phyloP scores from a whole-genome alignment of 495 filamentous ascomycete genomes.

The Podospora anserina region DNA sequence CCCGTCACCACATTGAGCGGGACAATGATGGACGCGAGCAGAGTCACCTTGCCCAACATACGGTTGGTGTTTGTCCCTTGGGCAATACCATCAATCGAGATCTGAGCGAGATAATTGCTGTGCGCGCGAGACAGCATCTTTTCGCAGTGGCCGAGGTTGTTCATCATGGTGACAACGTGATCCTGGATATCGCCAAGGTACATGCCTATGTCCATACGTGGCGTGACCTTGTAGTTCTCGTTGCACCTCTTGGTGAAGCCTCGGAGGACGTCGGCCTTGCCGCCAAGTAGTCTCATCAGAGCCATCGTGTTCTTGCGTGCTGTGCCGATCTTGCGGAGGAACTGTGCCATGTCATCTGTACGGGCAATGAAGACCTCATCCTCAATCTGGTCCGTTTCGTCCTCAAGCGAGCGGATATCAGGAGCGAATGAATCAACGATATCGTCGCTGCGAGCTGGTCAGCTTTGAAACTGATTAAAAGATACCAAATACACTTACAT shows the following conservation, averaged over 20 bases:
- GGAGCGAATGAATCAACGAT: slow-evolving; percentile 96
- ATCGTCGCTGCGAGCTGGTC: slow-evolving; percentile 63
- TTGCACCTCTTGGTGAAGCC: slow-evolving; percentile 98
- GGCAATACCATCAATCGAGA: slow-evolving; percentile 83
- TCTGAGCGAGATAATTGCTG: slow-evolving; percentile 92
- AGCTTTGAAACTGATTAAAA: slow-evolving; percentile 17
- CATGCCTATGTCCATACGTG: slow-evolving; percentile 90
- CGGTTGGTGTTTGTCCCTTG: slow-evolving; percentile 78
- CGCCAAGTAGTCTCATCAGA: slow-evolving; percentile 85
- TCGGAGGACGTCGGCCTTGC: slow-evolving; percentile 94
- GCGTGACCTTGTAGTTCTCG: slow-evolving; percentile 90
- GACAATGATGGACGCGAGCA: slow-evolving; percentile 89
- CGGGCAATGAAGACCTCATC: slow-evolving; percentile 90
- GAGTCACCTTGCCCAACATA: slow-evolving; percentile 89
- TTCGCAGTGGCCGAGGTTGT: slow-evolving; percentile 90
- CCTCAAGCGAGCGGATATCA: slow-evolving; percentile 77
- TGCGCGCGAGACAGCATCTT: slow-evolving; percentile 96
- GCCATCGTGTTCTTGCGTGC: slow-evolving; percentile 93
- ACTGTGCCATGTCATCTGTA: slow-evolving; percentile 77
- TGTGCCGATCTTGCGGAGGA: slow-evolving; percentile 82
- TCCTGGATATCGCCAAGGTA: slow-evolving; percentile 97
- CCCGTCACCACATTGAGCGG: slow-evolving; percentile 95
- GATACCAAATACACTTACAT: slow-evolving; percentile 58
- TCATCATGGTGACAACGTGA: slow-evolving; percentile 99
- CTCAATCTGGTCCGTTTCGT: slow-evolving; percentile 88